A percentile compares a stretch with the other conserved stretches of the same genome.
phyloP scores from a whole-genome alignment of 805 yeast genomes.

The Metschnikowia cerradonensis region DNA sequence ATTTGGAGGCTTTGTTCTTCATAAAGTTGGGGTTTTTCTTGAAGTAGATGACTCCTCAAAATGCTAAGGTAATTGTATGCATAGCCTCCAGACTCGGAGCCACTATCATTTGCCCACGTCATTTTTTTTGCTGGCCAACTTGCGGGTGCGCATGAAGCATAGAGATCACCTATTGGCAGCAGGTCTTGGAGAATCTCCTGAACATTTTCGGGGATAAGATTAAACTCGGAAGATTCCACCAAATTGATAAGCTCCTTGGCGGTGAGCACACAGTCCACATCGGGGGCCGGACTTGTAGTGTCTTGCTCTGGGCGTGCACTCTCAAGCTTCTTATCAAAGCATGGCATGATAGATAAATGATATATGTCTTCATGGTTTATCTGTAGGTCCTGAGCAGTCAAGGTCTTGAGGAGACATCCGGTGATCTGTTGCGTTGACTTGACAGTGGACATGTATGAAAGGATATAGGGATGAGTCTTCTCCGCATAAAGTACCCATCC shows the following conservation, averaged over 20 bases:
- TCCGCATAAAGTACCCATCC: constrained; percentile 97
- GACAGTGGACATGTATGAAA: constrained; percentile 65
- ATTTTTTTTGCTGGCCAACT: constrained; percentile 57
- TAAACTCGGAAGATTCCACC: constrained; percentile 50
- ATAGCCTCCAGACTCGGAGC: constrained; percentile 89
- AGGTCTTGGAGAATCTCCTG: background rate
- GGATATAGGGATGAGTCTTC: constrained; percentile 84
- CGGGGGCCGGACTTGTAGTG: constrained; percentile 25
- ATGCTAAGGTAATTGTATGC: constrained; percentile 61
- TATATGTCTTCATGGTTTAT: constrained; percentile 47
- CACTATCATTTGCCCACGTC: constrained; percentile 72
- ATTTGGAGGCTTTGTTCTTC: constrained; percentile 25
- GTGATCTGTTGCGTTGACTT: constrained; percentile 94
- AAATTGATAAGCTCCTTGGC: constrained; percentile 81
- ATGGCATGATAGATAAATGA: constrained; percentile 91
- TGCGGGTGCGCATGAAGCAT: constrained; percentile 44
- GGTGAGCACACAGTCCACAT: constrained; percentile 93
- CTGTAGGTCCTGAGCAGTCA: constrained; percentile 31
- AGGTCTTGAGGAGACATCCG: constrained; percentile 65
- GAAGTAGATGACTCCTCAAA: constrained; percentile 25
- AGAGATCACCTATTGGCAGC: constrained; percentile 17
- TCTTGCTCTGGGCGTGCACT: constrained; percentile 73
- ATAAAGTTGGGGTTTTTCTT: constrained; percentile 15
- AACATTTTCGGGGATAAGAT: constrained; percentile 19
- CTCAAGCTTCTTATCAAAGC: constrained; percentile 94